A percentile compares a stretch with the other conserved stretches of the same genome.
Evolutionary conservation across 495 filamentous ascomycete species (phyloP).

Genomic region (Neurospora sp.): DNA sequence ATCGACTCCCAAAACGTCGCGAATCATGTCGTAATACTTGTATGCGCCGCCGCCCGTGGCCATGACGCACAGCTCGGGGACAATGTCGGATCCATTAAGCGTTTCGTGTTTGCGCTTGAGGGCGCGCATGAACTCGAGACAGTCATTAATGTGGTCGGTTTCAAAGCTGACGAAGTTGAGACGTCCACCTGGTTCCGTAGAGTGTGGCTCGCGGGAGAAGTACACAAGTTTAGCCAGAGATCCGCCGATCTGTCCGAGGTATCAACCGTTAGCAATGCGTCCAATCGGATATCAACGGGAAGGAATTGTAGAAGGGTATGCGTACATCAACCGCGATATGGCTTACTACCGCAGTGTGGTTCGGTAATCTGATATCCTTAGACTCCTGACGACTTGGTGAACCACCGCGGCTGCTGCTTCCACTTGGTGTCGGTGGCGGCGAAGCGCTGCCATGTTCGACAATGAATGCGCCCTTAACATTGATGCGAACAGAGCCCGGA

Average conservation of each 20-base stretch:
- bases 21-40: conserved; percentile 89
- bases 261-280: not conserved
- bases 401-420: conserved; percentile 40
- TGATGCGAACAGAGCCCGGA: conserved; percentile 81
- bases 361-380: conserved; percentile 87
- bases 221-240: conserved; percentile 94
- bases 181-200: conserved; percentile 72
- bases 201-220: conserved; percentile 78
- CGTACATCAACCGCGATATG: conserved; percentile 94
- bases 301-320: conserved; percentile 6
- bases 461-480: conserved; percentile 92
- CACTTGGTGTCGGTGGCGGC: conserved; percentile 29
- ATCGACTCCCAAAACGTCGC: conserved; percentile 68
- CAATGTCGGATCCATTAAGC: conserved; percentile 47
- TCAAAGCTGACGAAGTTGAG: conserved; percentile 94
- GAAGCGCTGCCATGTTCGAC: conserved; percentile 58
- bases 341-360: conserved; percentile 85
- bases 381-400: conserved; percentile 59
- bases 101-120: conserved; percentile 69
- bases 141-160: conserved; percentile 83
- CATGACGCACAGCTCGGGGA: conserved; percentile 69
- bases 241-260: conserved; percentile 67
- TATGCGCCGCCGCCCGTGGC: conserved; percentile 92
- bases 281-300: conserved; percentile 5
- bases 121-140: conserved; percentile 77